phyloP scores from a whole-genome alignment of 1,284 basidiomycete species.

The Pseudozyma sp. region DNA sequence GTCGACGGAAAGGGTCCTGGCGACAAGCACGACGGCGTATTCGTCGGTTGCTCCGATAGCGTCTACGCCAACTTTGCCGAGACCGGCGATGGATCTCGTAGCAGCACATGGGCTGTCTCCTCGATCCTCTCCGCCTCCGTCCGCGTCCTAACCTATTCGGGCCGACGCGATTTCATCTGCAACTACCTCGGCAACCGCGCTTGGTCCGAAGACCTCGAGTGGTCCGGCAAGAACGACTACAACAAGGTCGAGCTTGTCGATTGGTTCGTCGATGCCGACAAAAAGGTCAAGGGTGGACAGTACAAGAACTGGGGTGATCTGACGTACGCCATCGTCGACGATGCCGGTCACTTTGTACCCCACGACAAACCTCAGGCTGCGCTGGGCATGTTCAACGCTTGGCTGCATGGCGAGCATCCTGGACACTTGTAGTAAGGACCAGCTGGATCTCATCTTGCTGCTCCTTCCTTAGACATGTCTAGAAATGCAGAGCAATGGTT shows the following conservation, averaged over 20 bases:
- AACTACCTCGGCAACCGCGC: conserved; percentile 62
- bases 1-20: conserved; percentile 60
- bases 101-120: conserved; percentile 62
- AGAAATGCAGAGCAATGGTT: no score
- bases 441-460: background rate
- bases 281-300: conserved; percentile 41
- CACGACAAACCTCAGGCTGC: conserved; percentile 60
- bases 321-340: conserved; percentile 59
- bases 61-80: conserved; percentile 61
- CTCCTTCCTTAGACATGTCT: no score
- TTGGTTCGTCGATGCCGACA: conserved; percentile 42
- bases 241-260: conserved; percentile 37
- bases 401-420: conserved; percentile 51
- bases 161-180: conserved; percentile 64
- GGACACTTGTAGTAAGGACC: conserved; percentile 16
- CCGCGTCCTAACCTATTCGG: conserved; percentile 61
- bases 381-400: conserved; percentile 59
- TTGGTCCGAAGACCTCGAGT: conserved; percentile 60
- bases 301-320: conserved; percentile 51
- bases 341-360: conserved; percentile 66
- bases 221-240: conserved; percentile 54
- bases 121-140: conserved; percentile 51
- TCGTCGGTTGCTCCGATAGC: conserved; percentile 63
- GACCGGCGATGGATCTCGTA: conserved; percentile 64
- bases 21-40: conserved; percentile 63